Conservation (phyloP, 352 stramenopile species). For the Globisporangium megalacanthum region DNA sequence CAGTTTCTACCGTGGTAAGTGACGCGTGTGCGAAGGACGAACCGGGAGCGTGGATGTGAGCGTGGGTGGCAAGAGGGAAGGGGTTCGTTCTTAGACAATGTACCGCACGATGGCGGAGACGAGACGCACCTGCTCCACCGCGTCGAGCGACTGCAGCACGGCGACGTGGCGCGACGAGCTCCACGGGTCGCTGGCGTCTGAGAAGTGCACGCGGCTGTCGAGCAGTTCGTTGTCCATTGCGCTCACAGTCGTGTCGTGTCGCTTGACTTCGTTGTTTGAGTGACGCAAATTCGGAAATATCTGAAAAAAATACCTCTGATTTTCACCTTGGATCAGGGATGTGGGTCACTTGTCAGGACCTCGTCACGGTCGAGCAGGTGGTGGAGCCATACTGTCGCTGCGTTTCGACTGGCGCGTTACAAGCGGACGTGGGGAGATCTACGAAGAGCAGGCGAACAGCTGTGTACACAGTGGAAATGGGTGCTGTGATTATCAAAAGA, state of each 20-base stretch:
- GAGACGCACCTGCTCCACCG: slow-evolving; percentile 61
- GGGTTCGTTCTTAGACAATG: too few species aligned
- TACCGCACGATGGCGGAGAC: neutral
- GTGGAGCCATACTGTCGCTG: too few species aligned
- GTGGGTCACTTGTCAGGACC: too few species aligned
- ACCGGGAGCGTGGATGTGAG: neutral
- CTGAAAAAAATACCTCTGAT: too few species aligned
- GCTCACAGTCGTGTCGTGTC: neutral
- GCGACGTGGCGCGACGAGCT: slow-evolving; percentile 63
- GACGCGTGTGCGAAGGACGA: neutral
- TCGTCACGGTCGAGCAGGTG: too few species aligned
- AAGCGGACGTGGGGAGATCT: too few species aligned
- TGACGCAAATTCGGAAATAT: neutral
- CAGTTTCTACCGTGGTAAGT: slow-evolving; percentile 56
- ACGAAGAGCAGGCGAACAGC: too few species aligned
- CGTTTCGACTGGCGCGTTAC: too few species aligned
- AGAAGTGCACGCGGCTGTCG: slow-evolving; percentile 78
- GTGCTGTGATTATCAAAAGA: too few species aligned
- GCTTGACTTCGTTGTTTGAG: neutral
- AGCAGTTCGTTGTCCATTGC: slow-evolving; percentile 46
- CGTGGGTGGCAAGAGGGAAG: neutral
- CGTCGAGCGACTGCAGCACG: slow-evolving; percentile 70
- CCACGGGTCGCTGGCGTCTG: slow-evolving; percentile 60
- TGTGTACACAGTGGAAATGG: too few species aligned
- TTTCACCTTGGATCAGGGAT: too few species aligned